Percentiles rank a stretch among this genome's conserved stretches.
Conservation (phyloP, 208 protist genomes). For the Acanthamoeba castellanii region DNA sequence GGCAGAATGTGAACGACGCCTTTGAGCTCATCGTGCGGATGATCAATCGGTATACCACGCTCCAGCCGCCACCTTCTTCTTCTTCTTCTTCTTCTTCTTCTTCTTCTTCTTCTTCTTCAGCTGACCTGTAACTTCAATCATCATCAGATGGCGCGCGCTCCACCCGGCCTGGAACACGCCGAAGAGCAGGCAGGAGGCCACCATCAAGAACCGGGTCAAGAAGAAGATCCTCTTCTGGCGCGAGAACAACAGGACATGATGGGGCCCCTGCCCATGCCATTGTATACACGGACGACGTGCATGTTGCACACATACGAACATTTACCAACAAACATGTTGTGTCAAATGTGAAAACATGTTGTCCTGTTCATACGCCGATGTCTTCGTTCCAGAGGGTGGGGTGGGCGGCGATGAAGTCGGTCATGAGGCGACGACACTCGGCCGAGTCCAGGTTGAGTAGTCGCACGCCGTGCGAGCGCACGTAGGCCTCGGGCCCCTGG, state of each 20-base stretch:
- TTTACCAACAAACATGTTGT: neutral
- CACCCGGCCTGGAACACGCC: conserved; percentile 49
- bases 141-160: conserved; percentile 20
- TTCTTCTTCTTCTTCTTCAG: neutral
- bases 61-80: neutral
- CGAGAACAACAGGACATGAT: neutral
- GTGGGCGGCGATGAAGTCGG: conserved; percentile 66
- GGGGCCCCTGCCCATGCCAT: too few relatives aligned
- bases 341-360: too few relatives aligned
- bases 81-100: too few relatives aligned
- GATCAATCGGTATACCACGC: conserved; percentile 15
- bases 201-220: conserved; percentile 40
- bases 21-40: conserved; percentile 23
- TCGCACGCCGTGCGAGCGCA: conserved; percentile 48
- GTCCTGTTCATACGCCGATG: conserved; percentile 72
- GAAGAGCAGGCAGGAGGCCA: conserved; percentile 41
- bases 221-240: conserved; percentile 58
- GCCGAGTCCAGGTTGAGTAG: conserved; percentile 35
- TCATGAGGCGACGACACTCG: conserved; percentile 70
- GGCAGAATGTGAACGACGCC: conserved; percentile 56
- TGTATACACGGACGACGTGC: neutral
- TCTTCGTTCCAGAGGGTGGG: conserved; percentile 81
- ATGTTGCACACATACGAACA: neutral
- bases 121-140: neutral
- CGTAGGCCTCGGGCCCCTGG: conserved; percentile 58